phyloP scores from a whole-genome alignment of 345 rosid genomes.

The Combretum micranthum region DNA sequence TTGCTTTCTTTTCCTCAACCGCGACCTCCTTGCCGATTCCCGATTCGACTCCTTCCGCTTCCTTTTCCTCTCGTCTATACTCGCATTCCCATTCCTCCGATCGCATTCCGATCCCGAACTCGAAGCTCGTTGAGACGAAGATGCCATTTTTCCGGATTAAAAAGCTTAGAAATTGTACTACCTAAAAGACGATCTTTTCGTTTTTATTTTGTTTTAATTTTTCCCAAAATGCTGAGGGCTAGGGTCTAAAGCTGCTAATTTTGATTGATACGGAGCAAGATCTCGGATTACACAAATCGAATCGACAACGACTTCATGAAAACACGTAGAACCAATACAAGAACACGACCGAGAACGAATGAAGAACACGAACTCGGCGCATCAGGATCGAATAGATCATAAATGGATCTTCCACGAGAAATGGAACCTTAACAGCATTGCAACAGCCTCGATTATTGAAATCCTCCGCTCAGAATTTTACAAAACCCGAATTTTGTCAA shows the following conservation, averaged over 20 bases:
- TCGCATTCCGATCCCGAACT: constrained; percentile 71
- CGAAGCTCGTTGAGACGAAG: constrained; percentile 28
- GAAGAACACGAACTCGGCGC: constrained; percentile 69
- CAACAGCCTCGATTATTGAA: neutral
- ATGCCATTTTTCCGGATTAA: constrained; percentile 20
- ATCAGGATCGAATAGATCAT: constrained; percentile 52
- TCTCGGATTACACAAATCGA: neutral
- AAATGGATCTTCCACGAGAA: constrained; percentile 16
- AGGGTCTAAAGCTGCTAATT: neutral
- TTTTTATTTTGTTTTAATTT: no score
- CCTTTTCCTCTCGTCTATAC: constrained; percentile 66
- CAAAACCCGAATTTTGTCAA: no score
- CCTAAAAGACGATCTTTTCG: no score
- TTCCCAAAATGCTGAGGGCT: no score
- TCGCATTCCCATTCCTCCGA: constrained; percentile 30
- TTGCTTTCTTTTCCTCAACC: constrained; percentile 74
- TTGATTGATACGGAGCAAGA: neutral
- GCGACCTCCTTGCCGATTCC: constrained; percentile 80
- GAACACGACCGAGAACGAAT: constrained; percentile 88
- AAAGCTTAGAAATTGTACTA: no score
- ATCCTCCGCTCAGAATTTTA: no score
- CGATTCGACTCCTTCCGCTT: constrained; percentile 86
- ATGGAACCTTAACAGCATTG: neutral
- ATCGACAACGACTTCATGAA: constrained; percentile 32
- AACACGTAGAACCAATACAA: constrained; percentile 91